Base-by-base conservation (phyloP, 2,329 filamentous ascomycete species). In the Fusarium sp. region DNA sequence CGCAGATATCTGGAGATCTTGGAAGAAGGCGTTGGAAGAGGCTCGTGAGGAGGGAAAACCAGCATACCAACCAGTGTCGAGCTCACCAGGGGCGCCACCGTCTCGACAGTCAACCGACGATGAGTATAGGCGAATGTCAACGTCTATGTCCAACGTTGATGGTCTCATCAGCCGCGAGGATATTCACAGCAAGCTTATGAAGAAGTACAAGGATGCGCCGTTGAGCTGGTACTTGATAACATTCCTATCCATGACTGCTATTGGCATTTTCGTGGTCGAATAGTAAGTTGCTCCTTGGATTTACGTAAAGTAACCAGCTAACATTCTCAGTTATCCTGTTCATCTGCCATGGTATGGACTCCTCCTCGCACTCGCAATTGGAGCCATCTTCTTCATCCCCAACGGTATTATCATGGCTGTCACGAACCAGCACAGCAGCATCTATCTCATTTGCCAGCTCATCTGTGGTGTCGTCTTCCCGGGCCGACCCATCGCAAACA, bases 401-500 rank as follows among this genome's bases (percentile, higher is more conserved):
- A 96, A 97, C 73, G 95, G 95, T 70, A 97, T 97, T 80, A 93
- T 97, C 78, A 97, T 97, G 93, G 95, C 94, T 18, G 94, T 97
- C 75, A 97, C 95, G 11, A 97, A 97, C 81, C 94, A 96, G 80
- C 94, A 97, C 82, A 94, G 91, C 82, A 94, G 92, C 81, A 94
- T 96, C 74, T 97, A 96, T 81, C 88, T 97, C 38, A 94, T 97
- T 77, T 96, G 94, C 81, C 94, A 97, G 82, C 88, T 97, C 66
- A 92, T 97, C 73, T 96, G 94, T 73, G 95, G 95, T 63, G 91
- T 90, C 60, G 87, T 95, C 18, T 97, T 97, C 80, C 94, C 94
- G 1, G 95, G 95, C 31, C 92, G 93, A 1, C 95, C 95, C 1
- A 94, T 97, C 13, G 95, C 94, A 60, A 97, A 97, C 82, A 97